These are phyloP conservation scores for Eimeria zaria DNA, from an alignment of 169 alveolate genomes.

Conservation along the genomic window DNA sequence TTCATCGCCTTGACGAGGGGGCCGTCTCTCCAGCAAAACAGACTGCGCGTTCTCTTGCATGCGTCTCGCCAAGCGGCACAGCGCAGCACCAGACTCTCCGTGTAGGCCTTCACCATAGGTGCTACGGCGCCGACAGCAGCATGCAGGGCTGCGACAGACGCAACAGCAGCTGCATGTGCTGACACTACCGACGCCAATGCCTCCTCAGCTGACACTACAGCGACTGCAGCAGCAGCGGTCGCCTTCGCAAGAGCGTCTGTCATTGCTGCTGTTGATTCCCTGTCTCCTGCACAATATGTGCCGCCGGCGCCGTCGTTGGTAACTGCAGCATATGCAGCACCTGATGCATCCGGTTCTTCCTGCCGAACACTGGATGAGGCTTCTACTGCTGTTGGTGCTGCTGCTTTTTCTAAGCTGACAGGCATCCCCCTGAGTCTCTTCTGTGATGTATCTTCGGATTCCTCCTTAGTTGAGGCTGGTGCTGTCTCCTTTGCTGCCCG, in stretches of 20 bases:
- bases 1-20: conserved; percentile 98
- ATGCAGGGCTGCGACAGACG: background rate
- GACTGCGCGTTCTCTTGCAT: conserved; percentile 85
- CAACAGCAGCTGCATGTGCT: conserved; percentile 12
- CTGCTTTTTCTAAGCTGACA: background rate
- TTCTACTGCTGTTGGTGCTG: conserved; percentile 9
- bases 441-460: background rate
- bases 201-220: conserved; percentile 36
- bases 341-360: background rate
- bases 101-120: conserved; percentile 98
- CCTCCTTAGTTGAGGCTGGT: background rate
- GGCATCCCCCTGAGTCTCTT: conserved; percentile 2
- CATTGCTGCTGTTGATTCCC: conserved; percentile 10
- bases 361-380: background rate
- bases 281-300: background rate
- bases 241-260: background rate
- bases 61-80: conserved; percentile 55
- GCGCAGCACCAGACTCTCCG: conserved; percentile 91
- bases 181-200: background rate
- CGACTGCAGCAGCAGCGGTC: conserved; percentile 37
- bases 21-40: conserved; percentile 99
- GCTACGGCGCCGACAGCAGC: conserved; percentile 86
- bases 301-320: background rate
- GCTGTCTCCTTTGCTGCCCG: conserved; percentile 27
- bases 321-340: background rate